Evolutionary conservation across 2,329 filamentous ascomycete species (phyloP), one percentile per base, ranked within the genome.

Genomic region (Ophiostoma populinum): DNA sequence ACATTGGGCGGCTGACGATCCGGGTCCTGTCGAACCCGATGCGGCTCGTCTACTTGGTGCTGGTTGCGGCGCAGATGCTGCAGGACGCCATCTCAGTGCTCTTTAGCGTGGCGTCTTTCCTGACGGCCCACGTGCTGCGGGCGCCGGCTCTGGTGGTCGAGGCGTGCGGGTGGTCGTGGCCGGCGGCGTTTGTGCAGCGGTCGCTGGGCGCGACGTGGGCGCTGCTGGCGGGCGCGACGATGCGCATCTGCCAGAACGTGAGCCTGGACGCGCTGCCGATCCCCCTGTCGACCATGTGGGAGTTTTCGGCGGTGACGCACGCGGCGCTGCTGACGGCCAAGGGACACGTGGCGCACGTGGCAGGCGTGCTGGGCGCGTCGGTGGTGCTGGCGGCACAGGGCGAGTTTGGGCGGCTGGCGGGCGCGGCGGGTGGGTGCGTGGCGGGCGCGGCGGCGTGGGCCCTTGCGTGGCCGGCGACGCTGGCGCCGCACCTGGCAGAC

Each of bases 1-100:
- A 94, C 37, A 75, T 85, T 49, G 90, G 90, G 11, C 86, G 92
- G 44, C 62, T 92, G 18, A 74, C 81, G 5, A 64, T 95, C 28
- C 75, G 87, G 51, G 62, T 86, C 33, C 52, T 87, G 17, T 82
- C 80, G 10, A 83, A 85, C 44, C 87, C 87, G 2, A 59, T 82
- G 51, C 67, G 83, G 11, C 74, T 87, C 4, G 59, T 92, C 16
- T 72, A 73, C 32, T 63, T 85, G 27, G 63, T 85, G 26, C 51
- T 85, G 8, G 80, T 86, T 28, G 70, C 75, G 26, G 79, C 80
- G n/a, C 85, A 85, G 47, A 63, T 92, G 29, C 54, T 85, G 20
- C 78, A 92, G 42, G 87, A 95, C 49, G 57, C 71, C 5, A 65
- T 67, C 3, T 64, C 90, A n/a, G 67, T 80, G 25, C 48, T 71